These are phyloP conservation scores for Salix arbutifolia DNA, from an alignment of 345 rosid species.

Conservation along the genomic window DNA sequence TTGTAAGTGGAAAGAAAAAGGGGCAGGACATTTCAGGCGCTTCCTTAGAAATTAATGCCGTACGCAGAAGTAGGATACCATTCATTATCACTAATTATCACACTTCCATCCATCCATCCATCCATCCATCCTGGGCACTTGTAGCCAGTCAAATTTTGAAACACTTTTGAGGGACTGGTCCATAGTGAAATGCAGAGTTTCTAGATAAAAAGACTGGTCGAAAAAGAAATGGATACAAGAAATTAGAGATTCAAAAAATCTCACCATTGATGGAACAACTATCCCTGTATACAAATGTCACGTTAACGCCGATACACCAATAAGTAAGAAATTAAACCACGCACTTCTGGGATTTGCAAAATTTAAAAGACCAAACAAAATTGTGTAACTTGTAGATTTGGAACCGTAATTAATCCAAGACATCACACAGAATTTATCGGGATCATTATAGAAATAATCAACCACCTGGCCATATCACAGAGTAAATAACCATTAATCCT, in stretches of 20 bases:
- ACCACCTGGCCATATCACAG: neutral
- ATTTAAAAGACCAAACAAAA: conserved; percentile 16
- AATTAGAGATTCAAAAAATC: neutral
- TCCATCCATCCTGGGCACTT: neutral
- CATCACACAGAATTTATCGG: neutral
- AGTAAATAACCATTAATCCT: neutral
- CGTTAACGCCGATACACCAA: neutral
- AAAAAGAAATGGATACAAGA: neutral
- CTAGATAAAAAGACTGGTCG: neutral
- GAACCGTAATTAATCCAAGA: conserved; percentile 6
- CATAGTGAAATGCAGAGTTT: neutral
- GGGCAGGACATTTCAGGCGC: neutral
- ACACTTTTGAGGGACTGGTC: neutral
- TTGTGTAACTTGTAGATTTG: conserved; percentile 1
- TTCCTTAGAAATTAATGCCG: neutral
- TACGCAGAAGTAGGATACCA: neutral
- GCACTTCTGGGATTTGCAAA: neutral
- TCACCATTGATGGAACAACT: neutral
- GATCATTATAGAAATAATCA: conserved; percentile 5
- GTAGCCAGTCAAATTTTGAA: neutral
- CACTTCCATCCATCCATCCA: too few relatives aligned
- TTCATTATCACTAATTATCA: neutral
- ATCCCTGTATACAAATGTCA: neutral
- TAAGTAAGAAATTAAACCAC: neutral
- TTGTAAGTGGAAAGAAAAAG: neutral